Evolutionary conservation across 495 filamentous ascomycete genomes (phyloP), one percentile per base, ranked within the genome.

Genomic region (Neurospora sp.): DNA sequence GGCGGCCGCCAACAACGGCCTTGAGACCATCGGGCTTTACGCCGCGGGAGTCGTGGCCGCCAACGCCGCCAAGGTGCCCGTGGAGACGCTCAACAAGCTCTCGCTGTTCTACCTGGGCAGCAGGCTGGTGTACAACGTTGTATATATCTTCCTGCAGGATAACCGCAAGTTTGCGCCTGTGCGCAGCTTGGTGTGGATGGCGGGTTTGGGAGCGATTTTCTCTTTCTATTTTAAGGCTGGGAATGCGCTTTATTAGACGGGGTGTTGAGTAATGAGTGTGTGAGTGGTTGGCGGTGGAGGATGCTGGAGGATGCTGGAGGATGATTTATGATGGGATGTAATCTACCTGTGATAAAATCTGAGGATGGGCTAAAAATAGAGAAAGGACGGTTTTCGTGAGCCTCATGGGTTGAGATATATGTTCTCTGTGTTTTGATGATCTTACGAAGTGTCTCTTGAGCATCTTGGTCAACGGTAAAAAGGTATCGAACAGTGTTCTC

Each of bases 41-140:
- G 85, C 86, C 0, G 83, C 85, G 0, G 83, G 78, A 44, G 82
- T 88, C 27, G 83, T 84, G 9, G 87, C 86, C 1, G 87, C 82
- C 12, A 88, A 88, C 71, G 73, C 73, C 3, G 81, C 85, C 1
- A 75, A 79, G 9, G 68, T 87, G 0, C 40, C 76, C 37, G 61
- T 74, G 7, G 70, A 27, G 0, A 78, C 72, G 59, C 70, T 87
- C 42, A 88, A 88, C 75, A 37, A 53, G 31, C 75, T 87, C 8
- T 76, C 81, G 40, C 61, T 83, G 8, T 76, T 74, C 9, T 87
- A 88, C 72, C 38, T 87, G 17, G 75, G 71, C 17, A 81, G 77
- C 69, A 80, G 86, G 20, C 48, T 81, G 35, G 74, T 80, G 27
- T 88, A 86, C 78, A 84, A 83, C 72, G 80, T 76, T 53, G 72